phyloP scores from a whole-genome alignment of 2,329 filamentous ascomycete species.

The Cadophora luteo-olivacea region DNA sequence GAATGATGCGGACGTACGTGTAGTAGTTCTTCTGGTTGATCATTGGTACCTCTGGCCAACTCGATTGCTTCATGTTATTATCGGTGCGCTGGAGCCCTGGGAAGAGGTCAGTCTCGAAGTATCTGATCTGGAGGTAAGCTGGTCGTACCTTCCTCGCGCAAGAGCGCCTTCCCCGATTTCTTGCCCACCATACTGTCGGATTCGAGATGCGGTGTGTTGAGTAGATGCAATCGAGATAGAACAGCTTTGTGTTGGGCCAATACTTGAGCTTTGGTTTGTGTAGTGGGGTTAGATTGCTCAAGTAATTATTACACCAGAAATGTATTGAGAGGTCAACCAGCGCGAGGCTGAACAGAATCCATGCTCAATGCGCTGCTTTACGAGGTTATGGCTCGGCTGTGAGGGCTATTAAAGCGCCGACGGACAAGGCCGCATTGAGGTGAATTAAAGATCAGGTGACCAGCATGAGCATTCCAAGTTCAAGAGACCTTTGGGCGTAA shows the following conservation, averaged over 20 bases:
- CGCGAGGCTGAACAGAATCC: conserved; percentile 17
- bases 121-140: conserved; percentile 7
- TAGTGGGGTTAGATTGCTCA: background rate
- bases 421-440: background rate
- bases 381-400: background rate
- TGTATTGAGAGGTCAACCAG: background rate
- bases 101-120: conserved; percentile 25
- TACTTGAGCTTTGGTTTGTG: background rate
- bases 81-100: conserved; percentile 93
- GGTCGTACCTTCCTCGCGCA: conserved; percentile 45
- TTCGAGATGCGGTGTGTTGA: background rate
- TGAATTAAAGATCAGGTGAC: background rate
- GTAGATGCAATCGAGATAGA: background rate
- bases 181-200: conserved; percentile 44
- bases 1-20: conserved; percentile 66
- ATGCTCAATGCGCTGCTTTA: conserved; percentile 4
- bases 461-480: background rate
- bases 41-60: conserved; percentile 88
- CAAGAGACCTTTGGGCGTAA: too few species aligned
- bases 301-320: background rate
- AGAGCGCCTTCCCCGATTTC: conserved; percentile 45
- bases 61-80: conserved; percentile 96
- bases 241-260: background rate
- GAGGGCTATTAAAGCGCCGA: conserved; percentile 3
- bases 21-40: conserved; percentile 99